Percentiles rank a stretch among this genome's conserved stretches.
Evolutionary conservation across 2,329 filamentous ascomycete genomes (phyloP).

Genomic region (Alternaria sp.): DNA sequence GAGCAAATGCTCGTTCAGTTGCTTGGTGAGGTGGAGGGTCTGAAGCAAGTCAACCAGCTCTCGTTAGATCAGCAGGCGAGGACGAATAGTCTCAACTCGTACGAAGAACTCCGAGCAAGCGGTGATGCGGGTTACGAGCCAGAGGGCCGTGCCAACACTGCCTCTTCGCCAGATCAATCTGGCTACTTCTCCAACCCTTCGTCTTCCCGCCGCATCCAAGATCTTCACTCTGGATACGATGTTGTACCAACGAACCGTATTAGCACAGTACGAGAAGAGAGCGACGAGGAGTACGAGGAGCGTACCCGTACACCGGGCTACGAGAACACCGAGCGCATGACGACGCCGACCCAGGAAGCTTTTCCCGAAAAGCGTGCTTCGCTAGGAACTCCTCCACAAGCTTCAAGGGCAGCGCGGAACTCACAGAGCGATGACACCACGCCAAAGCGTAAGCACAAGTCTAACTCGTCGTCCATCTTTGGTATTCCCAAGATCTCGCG

Average conservation of each 20-base stretch:
- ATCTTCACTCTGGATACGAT: slow-evolving; percentile 58
- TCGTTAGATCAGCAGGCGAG: slow-evolving; percentile 40
- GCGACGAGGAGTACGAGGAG: slow-evolving; percentile 77
- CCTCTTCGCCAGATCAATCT: slow-evolving; percentile 76
- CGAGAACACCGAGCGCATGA: slow-evolving; percentile 64
- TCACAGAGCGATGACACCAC: slow-evolving; percentile 80
- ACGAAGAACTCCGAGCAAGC: slow-evolving; percentile 72
- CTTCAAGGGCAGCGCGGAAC: slow-evolving; percentile 40
- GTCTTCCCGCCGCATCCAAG: slow-evolving; percentile 52
- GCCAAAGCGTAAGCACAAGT: slow-evolving; percentile 85
- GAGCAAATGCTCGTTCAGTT: slow-evolving; percentile 76
- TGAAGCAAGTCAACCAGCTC: slow-evolving; percentile 52
- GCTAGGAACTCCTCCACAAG: slow-evolving; percentile 62
- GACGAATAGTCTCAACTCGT: slow-evolving; percentile 66
- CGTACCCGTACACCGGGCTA: slow-evolving; percentile 63
- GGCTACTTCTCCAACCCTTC: slow-evolving; percentile 72
- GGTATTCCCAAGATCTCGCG: slow-evolving; percentile 83
- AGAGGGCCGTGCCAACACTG: slow-evolving; percentile 78
- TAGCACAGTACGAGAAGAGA: slow-evolving; percentile 83
- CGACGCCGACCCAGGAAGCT: slow-evolving; percentile 66
- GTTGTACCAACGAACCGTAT: slow-evolving; percentile 74
- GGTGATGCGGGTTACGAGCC: slow-evolving; percentile 80
- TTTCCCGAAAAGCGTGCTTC: slow-evolving; percentile 45
- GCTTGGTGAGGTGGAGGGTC: slow-evolving; percentile 83
- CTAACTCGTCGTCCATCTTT: slow-evolving; percentile 78